These are phyloP conservation scores for Microcos paniculata DNA, from an alignment of 345 rosid species.

Conservation along the genomic window DNA sequence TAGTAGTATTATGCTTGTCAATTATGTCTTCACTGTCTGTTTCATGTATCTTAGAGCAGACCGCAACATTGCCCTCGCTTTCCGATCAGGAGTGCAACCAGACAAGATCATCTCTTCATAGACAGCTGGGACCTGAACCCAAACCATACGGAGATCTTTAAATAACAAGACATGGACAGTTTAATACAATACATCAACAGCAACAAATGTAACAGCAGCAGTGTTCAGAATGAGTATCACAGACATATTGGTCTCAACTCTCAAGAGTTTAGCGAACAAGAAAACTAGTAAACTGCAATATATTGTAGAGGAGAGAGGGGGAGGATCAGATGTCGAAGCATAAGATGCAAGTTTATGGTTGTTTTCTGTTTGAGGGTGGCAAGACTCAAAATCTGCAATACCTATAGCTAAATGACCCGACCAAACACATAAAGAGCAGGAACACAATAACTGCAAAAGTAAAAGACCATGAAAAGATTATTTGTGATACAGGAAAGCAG, in stretches of 20 bases:
- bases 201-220: neutral
- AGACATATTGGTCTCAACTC: neutral
- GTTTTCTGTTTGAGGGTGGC: neutral
- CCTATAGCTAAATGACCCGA: neutral
- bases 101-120: conserved; percentile 90
- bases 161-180: neutral
- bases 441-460: neutral
- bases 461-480: neutral
- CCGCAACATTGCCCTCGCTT: conserved; percentile 94
- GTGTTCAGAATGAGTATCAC: neutral
- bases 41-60: conserved; percentile 93
- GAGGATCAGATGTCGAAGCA: neutral
- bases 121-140: conserved; percentile 77
- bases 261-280: neutral
- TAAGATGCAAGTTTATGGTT: neutral
- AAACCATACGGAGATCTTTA: conserved; percentile 1
- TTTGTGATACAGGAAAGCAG: neutral
- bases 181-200: neutral
- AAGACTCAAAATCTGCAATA: neutral
- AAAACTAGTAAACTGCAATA: neutral
- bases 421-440: neutral
- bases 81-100: conserved; percentile 87
- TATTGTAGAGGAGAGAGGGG: neutral
- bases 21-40: conserved; percentile 51
- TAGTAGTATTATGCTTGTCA: conserved; percentile 13